Conservation (phyloP, 768 basidiomycete species). For the Cytidiella melzeri region DNA sequence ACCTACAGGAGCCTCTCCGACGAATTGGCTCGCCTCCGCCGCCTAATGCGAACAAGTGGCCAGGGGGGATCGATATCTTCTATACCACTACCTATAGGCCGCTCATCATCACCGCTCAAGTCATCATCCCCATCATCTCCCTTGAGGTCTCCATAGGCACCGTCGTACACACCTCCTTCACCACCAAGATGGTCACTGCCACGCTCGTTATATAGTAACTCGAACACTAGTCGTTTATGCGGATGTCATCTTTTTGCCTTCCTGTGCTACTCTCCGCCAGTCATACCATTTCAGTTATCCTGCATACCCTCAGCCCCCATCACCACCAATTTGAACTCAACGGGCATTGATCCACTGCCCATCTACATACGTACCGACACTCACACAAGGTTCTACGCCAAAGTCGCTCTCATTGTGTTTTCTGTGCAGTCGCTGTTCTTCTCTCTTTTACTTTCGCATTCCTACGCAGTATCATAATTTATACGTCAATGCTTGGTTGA, state of each 20-base stretch:
- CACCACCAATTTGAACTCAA: too few species aligned
- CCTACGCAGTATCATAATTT: too few species aligned
- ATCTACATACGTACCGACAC: too few species aligned
- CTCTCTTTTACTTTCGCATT: too few species aligned
- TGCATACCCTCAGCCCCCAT: not conserved
- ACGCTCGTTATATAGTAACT: not conserved
- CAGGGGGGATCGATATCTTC: slow-evolving; percentile 1
- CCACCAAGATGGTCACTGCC: not conserved
- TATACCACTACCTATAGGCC: not conserved
- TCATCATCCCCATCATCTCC: not conserved
- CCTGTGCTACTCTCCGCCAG: too few species aligned
- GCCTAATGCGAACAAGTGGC: slow-evolving; percentile 54
- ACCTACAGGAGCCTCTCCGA: slow-evolving; percentile 44
- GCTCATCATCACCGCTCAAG: not conserved
- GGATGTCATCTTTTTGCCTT: not conserved
- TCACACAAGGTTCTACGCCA: too few species aligned
- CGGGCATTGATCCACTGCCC: too few species aligned
- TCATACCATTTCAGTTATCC: not conserved
- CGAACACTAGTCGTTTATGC: not conserved
- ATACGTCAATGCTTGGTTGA: too few species aligned
- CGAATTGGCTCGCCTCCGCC: slow-evolving; percentile 62
- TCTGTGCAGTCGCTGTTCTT: too few species aligned
- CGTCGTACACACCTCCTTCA: not conserved
- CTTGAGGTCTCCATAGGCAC: not conserved
- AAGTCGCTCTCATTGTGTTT: too few species aligned